Evolutionary conservation across 345 rosid genomes (phyloP), one percentile per base, ranked within the genome.

Genomic region (Sisymbrium irio): DNA sequence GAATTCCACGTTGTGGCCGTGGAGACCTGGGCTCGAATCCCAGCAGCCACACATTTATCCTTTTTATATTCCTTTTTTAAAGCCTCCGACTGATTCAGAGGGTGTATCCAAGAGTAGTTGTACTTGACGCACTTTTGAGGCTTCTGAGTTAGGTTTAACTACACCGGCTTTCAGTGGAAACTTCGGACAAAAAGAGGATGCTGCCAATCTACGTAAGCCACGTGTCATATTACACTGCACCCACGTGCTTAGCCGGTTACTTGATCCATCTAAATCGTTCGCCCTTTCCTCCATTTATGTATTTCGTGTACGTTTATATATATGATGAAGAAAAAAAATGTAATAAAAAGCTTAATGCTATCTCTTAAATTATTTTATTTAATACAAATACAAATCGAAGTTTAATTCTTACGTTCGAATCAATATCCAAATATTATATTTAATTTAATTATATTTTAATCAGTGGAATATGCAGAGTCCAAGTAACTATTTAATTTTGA

Each of bases 1-100:
- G 87, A 82, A 89, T 81, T 80, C 85, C 81, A 87, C 88, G 89
- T 87, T 85, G 92, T 87, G 92, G 89, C 92, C 92, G 90, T 87
- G 86, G 87, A 76, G 88, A 87, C 89, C 92, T 79, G 87, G 89
- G 96, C 92, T 89, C 87, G 90, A 89, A 81, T 87, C 88, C 96
- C 85, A 85, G 87, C 90, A 85, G 90, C 89, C 90, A 85, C 92
- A 87, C n/a, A 22, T 22, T 44, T 32, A 32, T 32, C 7, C 35
- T 32, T 32, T 32, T 32, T 32, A n/a, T 0, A 5, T 47, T 2
- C 7, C 1, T 25, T 53, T 50, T 27, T 8, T 2, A 12, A 19
- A 65, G 59, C 35, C 70, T 33, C 71, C 28, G 22, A 12, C 7
- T 1, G 32, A 50, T 0, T 7, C 7, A 45, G 66, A 65, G n/a